Conservation (phyloP, 192 early-diverging fungal species). For the Backusella luteola region DNA sequence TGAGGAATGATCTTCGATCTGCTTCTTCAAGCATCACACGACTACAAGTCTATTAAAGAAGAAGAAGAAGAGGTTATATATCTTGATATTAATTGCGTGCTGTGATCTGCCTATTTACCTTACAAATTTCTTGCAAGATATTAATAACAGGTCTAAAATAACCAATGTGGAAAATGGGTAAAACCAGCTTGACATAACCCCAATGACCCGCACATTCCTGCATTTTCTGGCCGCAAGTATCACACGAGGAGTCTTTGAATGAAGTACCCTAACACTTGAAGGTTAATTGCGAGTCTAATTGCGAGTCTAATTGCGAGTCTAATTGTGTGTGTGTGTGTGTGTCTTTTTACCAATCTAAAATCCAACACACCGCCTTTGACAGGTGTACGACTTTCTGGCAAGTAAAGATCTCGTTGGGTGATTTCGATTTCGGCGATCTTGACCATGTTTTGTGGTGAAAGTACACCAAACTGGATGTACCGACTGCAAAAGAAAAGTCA, state of each 20-base stretch:
- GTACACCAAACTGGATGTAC: conserved; percentile 93
- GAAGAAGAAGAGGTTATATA: background rate
- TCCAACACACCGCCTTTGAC: conserved; percentile 90
- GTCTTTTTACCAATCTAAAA: conserved; percentile 64
- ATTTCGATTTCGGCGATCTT: conserved; percentile 89
- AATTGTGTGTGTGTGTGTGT: background rate
- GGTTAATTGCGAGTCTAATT: background rate
- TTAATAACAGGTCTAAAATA: conserved; percentile 89
- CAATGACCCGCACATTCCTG: conserved; percentile 96
- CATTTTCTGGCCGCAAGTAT: conserved; percentile 85
- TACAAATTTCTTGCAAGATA: conserved; percentile 97
- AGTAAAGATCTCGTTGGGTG: conserved; percentile 85
- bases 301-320: background rate
- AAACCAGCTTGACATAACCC: conserved; percentile 86
- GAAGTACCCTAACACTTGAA: conserved; percentile 65
- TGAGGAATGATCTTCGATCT: conserved; percentile 68
- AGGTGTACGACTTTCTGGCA: conserved; percentile 69
- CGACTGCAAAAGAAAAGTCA: conserved; percentile 53
- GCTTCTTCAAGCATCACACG: conserved; percentile 85
- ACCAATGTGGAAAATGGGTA: conserved; percentile 98
- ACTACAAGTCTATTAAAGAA: conserved; percentile 65
- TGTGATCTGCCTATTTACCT: conserved; percentile 45
- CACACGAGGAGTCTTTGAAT: conserved; percentile 79
- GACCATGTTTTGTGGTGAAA: conserved; percentile 85
- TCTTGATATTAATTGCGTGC: background rate